phyloP scores from a whole-genome alignment of 1,284 basidiomycete genomes.

The Ganoderma sp. region DNA sequence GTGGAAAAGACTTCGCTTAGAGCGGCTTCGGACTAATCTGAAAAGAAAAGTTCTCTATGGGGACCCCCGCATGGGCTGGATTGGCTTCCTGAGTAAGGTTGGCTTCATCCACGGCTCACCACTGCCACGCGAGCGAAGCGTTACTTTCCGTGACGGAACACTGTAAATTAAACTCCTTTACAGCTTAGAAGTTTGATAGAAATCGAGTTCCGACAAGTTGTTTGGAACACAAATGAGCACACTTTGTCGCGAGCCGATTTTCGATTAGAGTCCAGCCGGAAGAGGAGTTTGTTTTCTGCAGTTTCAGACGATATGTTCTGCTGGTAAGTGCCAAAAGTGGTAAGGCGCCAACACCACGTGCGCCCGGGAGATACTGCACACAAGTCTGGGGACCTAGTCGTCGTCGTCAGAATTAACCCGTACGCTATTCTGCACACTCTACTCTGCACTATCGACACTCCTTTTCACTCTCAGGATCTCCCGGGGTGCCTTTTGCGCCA shows the following conservation, averaged over 20 bases:
- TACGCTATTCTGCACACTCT: no score
- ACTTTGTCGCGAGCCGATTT: conserved; percentile 1
- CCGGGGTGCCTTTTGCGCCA: no score
- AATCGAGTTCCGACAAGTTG: not conserved
- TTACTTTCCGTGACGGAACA: not conserved
- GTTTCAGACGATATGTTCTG: no score
- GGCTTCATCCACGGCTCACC: conserved; percentile 3
- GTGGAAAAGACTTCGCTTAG: no score
- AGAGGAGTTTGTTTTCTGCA: not conserved
- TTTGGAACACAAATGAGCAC: not conserved
- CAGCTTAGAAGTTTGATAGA: not conserved
- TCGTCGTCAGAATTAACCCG: no score
- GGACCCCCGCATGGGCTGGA: no score
- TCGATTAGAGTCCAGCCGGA: not conserved
- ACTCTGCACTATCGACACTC: no score
- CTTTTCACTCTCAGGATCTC: no score
- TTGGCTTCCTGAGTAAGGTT: not conserved
- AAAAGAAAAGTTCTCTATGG: no score
- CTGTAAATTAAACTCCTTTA: not conserved
- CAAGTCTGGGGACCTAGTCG: no score
- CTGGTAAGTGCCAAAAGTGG: not conserved
- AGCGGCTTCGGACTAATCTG: no score
- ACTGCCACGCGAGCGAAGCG: not conserved
- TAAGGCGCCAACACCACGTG: not conserved
- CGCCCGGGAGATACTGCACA: no score